A percentile compares a stretch with the other conserved stretches of the same genome.
phyloP scores from a whole-genome alignment of 1,284 basidiomycete species.

The Ganoderma sinense region DNA sequence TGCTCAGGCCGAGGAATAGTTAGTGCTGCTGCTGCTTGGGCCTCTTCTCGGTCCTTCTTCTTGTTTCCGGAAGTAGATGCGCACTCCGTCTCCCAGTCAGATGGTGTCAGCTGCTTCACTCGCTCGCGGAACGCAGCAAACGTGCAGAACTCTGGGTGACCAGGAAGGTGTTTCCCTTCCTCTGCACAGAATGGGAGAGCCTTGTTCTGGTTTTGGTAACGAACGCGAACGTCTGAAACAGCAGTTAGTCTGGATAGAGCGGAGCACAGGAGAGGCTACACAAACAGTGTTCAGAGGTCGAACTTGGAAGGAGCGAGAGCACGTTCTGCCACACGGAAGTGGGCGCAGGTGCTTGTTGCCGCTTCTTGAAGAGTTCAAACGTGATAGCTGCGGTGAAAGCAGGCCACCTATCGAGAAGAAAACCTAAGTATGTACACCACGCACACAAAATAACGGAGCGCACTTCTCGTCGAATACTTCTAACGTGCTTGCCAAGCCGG shows the following conservation, averaged over 20 bases:
- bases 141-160: constrained; percentile 81
- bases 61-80: constrained; percentile 26
- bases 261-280: not conserved
- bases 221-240: constrained; percentile 70
- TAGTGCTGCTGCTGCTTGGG: constrained; percentile 22
- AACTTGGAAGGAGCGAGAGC: constrained; percentile 34
- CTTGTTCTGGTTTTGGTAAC: constrained; percentile 79
- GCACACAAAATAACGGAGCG: not conserved
- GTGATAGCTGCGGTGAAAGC: constrained; percentile 77
- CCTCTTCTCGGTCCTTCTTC: constrained; percentile 25
- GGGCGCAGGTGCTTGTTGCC: constrained; percentile 22
- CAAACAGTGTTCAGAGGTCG: constrained; percentile 53
- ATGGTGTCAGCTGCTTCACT: constrained; percentile 68
- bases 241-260: not conserved
- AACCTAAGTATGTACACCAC: not conserved
- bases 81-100: constrained; percentile 73
- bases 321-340: constrained; percentile 39
- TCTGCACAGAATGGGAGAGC: constrained; percentile 72
- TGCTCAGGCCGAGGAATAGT: constrained; percentile 20
- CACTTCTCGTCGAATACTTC: constrained; percentile 81
- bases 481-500: constrained; percentile 71
- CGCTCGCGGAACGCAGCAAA: constrained; percentile 71
- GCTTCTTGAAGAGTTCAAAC: constrained; percentile 72
- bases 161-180: constrained; percentile 73
- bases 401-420: constrained; percentile 63